Evolutionary conservation across 305 asterid genomes (phyloP).

Genomic region (Fraxinus sp.): DNA sequence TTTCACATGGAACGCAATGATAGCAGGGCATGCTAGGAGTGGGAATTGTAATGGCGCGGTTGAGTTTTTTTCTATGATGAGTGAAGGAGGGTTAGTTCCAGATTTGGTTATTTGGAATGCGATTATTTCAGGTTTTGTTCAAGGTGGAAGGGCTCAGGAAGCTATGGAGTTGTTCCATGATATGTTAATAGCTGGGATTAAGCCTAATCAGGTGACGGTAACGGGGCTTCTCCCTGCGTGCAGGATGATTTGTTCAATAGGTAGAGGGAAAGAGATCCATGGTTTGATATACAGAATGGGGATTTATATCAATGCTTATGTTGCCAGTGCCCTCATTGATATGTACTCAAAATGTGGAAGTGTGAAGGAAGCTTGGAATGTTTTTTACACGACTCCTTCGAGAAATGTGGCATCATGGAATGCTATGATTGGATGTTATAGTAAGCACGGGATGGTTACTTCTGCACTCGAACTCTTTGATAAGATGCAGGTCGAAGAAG

Average conservation of each 20-base stretch:
- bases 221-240: conserved; percentile 57
- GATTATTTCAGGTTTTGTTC: conserved; percentile 59
- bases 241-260: conserved; percentile 43
- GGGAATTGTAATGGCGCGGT: conserved; percentile 39
- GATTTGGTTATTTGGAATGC: conserved; percentile 71
- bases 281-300: conserved; percentile 45
- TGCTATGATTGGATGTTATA: conserved; percentile 61
- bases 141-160: conserved; percentile 40
- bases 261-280: conserved; percentile 55
- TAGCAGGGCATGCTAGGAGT: not conserved
- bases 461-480: conserved; percentile 47
- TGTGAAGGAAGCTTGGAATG: conserved; percentile 38
- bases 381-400: conserved; percentile 34
- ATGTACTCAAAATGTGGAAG: conserved; percentile 71
- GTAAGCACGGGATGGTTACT: conserved; percentile 55
- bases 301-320: conserved; percentile 45
- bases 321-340: conserved; percentile 60
- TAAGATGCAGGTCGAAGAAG: conserved; percentile 42
- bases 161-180: conserved; percentile 44
- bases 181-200: conserved; percentile 46
- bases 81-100: conserved; percentile 42
- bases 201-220: conserved; percentile 64
- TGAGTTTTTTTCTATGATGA: conserved; percentile 43
- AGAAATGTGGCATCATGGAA: conserved; percentile 61
- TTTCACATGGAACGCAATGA: not conserved